Conservation (phyloP, 2,329 filamentous ascomycete species). For the Trichoderma afroharzianum region DNA sequence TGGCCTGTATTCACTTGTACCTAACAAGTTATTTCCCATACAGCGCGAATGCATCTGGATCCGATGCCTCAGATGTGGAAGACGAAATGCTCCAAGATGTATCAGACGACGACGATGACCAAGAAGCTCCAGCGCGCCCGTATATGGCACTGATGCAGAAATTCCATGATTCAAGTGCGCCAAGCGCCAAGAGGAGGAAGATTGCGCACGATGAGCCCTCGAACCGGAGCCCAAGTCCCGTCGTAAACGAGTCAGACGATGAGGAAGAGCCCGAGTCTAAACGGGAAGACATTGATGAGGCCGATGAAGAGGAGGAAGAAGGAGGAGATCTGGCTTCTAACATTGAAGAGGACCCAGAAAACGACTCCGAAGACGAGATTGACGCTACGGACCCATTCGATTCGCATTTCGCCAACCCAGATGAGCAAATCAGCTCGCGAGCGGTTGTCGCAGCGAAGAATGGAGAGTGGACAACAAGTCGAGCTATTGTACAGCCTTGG, state of each 20-base stretch:
- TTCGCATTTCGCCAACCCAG: conserved; percentile 67
- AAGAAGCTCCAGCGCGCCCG: conserved; percentile 43
- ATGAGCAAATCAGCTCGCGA: conserved; percentile 56
- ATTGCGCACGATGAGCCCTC: conserved; percentile 39
- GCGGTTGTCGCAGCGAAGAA: conserved; percentile 50
- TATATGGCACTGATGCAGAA: conserved; percentile 59
- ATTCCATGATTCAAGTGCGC: conserved; percentile 43
- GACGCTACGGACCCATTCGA: conserved; percentile 71
- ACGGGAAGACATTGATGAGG: conserved; percentile 26
- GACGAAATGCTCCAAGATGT: conserved; percentile 38
- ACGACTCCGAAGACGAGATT: conserved; percentile 48
- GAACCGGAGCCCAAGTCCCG: conserved; percentile 26
- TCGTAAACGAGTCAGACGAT: conserved; percentile 31
- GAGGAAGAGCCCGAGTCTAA: conserved; percentile 40
- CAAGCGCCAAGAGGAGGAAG: conserved; percentile 56
- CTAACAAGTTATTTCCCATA: neutral
- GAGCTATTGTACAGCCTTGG: conserved; percentile 43
- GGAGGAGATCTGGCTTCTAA: conserved; percentile 19
- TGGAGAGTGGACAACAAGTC: conserved; percentile 49
- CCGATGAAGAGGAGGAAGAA: conserved; percentile 17
- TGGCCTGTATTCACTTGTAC: neutral
- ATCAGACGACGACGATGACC: conserved; percentile 46
- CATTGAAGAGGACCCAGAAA: conserved; percentile 29
- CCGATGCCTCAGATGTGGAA: conserved; percentile 29
- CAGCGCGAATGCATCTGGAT: conserved; percentile 19